Evolutionary conservation across 352 stramenopile genomes (phyloP).

Genomic region (Thalassiosira ordinaria): DNA sequence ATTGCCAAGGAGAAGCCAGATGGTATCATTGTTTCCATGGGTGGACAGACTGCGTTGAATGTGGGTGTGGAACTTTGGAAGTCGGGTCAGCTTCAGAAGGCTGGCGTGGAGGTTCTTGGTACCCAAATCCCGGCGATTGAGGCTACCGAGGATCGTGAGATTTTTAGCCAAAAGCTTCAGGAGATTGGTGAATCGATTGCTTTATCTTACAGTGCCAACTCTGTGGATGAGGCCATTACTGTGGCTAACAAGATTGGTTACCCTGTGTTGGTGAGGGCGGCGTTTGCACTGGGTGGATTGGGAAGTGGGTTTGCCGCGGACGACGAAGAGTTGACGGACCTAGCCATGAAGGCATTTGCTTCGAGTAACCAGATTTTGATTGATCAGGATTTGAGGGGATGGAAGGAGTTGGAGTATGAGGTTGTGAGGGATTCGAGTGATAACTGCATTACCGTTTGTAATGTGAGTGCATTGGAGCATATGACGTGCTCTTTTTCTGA

Average conservation of each 20-base stretch:
- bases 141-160: conserved; percentile 97
- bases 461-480: conserved; percentile 61
- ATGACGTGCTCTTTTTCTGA: no score
- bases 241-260: conserved; percentile 96
- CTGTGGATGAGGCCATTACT: conserved; percentile 91
- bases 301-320: conserved; percentile 95
- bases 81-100: conserved; percentile 92
- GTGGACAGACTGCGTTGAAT: conserved; percentile 97
- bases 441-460: conserved; percentile 97
- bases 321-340: conserved; percentile 87
- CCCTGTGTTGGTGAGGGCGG: conserved; percentile 95
- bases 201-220: conserved; percentile 91
- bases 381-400: conserved; percentile 95
- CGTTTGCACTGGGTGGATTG: conserved; percentile 97
- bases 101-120: conserved; percentile 93
- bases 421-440: conserved; percentile 94
- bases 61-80: conserved; percentile 96
- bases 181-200: conserved; percentile 98
- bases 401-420: conserved; percentile 99
- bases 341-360: conserved; percentile 89
- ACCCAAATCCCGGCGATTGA: conserved; percentile 97
- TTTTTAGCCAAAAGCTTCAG: conserved; percentile 94
- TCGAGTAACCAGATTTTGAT: conserved; percentile 96
- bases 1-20: conserved; percentile 98
- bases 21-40: conserved; percentile 98